Conservation (phyloP, 2,329 filamentous ascomycete genomes). For the Monilinia fructigena region DNA sequence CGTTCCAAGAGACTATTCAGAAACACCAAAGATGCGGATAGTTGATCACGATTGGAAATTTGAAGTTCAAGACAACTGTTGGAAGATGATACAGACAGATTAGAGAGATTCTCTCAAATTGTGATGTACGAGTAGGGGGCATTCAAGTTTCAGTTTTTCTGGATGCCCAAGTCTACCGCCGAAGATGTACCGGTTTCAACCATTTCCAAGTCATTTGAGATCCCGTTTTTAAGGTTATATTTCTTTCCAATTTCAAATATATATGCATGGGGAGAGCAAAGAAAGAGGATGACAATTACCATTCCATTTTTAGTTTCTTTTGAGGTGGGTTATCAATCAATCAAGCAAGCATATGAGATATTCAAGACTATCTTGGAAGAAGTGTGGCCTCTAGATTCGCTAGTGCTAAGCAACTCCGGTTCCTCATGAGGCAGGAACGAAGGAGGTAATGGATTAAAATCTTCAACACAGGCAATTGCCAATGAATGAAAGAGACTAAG, state of each 20-base stretch:
- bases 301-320: not conserved
- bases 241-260: not conserved
- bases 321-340: not conserved
- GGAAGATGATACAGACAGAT: not conserved
- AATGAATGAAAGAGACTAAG: not conserved
- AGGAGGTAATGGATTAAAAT: not conserved
- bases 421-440: conserved; percentile 3
- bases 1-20: conserved; percentile 1
- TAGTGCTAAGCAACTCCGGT: not conserved
- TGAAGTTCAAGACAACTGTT: not conserved
- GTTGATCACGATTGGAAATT: not conserved
- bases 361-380: not conserved
- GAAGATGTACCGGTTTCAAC: not conserved
- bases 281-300: not conserved
- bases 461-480: not conserved
- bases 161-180: not conserved
- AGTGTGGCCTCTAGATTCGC: not conserved
- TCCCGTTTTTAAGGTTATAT: not conserved
- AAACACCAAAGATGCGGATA: conserved; percentile 3
- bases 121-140: not conserved
- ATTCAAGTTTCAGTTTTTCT: conserved; percentile 8
- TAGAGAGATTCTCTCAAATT: conserved; percentile 3
- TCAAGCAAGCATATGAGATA: not conserved
- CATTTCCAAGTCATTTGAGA: not conserved
- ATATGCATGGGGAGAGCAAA: not conserved